These are phyloP conservation scores for Borealophlyctis nickersoniae DNA, from an alignment of 192 early-diverging fungal genomes.

Conservation along the genomic window DNA sequence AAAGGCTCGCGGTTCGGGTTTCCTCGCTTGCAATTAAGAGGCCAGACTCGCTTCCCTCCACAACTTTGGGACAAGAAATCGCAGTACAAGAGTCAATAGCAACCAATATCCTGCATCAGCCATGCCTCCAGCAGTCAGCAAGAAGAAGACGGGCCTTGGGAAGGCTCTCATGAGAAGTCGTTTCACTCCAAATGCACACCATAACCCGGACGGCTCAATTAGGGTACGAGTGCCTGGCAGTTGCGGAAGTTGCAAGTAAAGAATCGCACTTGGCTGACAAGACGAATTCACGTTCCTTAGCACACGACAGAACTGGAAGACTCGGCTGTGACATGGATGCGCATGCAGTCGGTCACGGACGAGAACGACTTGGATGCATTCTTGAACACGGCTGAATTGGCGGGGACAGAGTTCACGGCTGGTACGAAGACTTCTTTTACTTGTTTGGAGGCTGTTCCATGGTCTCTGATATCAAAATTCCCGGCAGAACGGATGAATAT, in stretches of 20 bases:
- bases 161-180: conserved; percentile 45
- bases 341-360: conserved; percentile 93
- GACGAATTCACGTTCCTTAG: conserved; percentile 17
- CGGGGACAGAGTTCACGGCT: conserved; percentile 90
- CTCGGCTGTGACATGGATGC: conserved; percentile 71
- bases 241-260: neutral
- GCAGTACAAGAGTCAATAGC: no score
- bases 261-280: conserved; percentile 3
- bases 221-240: conserved; percentile 18
- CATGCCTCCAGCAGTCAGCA: conserved; percentile 13
- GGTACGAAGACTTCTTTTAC: no score
- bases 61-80: no score
- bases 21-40: no score
- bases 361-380: conserved; percentile 97
- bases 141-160: conserved; percentile 44
- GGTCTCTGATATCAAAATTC: neutral
- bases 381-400: conserved; percentile 88
- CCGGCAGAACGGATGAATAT: conserved; percentile 78
- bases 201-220: conserved; percentile 52
- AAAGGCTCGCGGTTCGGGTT: no score
- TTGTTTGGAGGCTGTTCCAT: no score
- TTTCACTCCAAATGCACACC: conserved; percentile 35
- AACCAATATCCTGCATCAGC: no score
- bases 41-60: no score
- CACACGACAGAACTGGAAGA: conserved; percentile 87